Percentiles rank a stretch among this genome's conserved stretches.
Evolutionary conservation across 2,329 filamentous ascomycete species (phyloP).

Genomic region (Aspergillus quadrilineatus): DNA sequence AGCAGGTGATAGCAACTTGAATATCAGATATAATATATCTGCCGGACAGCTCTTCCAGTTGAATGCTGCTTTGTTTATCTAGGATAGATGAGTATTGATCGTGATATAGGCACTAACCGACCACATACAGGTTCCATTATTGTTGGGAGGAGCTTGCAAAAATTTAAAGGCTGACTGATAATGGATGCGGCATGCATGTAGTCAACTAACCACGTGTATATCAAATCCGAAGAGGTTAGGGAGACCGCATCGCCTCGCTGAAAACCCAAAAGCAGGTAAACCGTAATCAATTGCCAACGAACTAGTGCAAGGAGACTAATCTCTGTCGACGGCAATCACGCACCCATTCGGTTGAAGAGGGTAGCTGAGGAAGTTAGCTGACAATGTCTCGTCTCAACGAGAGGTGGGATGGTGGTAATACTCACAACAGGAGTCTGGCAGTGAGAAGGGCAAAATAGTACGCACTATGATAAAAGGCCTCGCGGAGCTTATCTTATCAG

Average conservation of each 20-base stretch:
- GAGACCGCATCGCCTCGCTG: background rate
- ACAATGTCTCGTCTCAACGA: no score
- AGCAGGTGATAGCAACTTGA: slow-evolving; percentile 16
- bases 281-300: background rate
- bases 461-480: no score
- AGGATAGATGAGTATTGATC: background rate
- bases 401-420: background rate
- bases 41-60: slow-evolving; percentile 7
- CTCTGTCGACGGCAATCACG: background rate
- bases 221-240: background rate
- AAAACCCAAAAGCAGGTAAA: background rate
- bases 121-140: background rate
- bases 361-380: background rate
- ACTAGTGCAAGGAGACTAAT: background rate
- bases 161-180: no score
- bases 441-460: background rate
- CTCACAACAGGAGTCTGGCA: background rate
- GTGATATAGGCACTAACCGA: background rate
- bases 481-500: background rate
- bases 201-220: background rate
- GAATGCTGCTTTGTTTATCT: background rate
- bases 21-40: slow-evolving; percentile 19
- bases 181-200: background rate
- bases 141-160: background rate
- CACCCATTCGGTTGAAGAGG: background rate